phyloP scores from a whole-genome alignment of 352 stramenopile species.

The Phytophthora aleatoria region DNA sequence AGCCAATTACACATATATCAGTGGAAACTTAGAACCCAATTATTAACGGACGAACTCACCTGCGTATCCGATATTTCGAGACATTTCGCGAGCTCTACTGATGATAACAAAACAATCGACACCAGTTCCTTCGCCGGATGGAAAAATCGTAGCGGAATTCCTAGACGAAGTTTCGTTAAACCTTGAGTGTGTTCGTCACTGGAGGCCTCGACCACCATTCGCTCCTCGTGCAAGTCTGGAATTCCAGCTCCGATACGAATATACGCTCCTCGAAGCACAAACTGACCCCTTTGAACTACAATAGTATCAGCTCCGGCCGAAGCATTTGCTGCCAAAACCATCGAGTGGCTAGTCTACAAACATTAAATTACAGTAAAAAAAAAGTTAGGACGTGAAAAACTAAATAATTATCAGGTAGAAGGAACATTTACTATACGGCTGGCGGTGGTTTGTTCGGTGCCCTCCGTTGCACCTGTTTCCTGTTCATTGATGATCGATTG shows the following conservation, averaged over 20 bases:
- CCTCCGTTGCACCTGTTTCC: constrained; percentile 25
- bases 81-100: background rate
- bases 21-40: no score
- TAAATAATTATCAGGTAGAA: background rate
- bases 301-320: constrained; percentile 25
- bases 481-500: background rate
- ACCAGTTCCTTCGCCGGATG: constrained; percentile 36
- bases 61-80: constrained; percentile 16
- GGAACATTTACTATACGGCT: constrained; percentile 43
- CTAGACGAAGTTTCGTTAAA: constrained; percentile 22
- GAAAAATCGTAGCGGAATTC: constrained; percentile 30
- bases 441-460: constrained; percentile 22
- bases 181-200: constrained; percentile 4
- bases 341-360: no score
- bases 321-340: constrained; percentile 23
- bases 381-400: background rate
- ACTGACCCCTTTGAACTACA: constrained; percentile 20
- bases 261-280: constrained; percentile 25
- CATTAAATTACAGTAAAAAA: no score
- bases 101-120: constrained; percentile 20
- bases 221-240: constrained; percentile 35
- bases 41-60: constrained; percentile 5
- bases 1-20: no score
- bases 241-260: constrained; percentile 35
- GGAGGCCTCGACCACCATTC: constrained; percentile 16